Evolutionary conservation across 2,329 filamentous ascomycete species (phyloP).

Genomic region (Esteya vermicola): DNA sequence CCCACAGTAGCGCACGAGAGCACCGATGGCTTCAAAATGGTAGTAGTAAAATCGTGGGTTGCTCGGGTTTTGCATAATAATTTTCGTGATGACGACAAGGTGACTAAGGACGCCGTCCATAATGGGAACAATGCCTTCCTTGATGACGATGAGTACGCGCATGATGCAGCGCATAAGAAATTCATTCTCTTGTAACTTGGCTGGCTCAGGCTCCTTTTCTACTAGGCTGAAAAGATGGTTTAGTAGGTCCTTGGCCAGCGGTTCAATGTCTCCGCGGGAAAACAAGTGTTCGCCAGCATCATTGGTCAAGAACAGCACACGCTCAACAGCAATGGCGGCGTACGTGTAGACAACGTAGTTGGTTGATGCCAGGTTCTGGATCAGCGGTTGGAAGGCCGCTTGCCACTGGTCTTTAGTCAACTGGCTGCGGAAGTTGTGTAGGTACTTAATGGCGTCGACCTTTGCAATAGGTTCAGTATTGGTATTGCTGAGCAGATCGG

Average conservation of each 20-base stretch:
- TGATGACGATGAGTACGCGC: constrained; percentile 89
- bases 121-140: constrained; percentile 61
- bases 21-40: constrained; percentile 88
- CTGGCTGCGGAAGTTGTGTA: constrained; percentile 94
- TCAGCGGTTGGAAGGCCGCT: constrained; percentile 73
- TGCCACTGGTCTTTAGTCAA: constrained; percentile 87
- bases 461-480: constrained; percentile 73
- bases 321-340: constrained; percentile 89
- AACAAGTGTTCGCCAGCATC: constrained; percentile 67
- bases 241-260: constrained; percentile 72
- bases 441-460: constrained; percentile 95
- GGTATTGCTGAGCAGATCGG: constrained; percentile 62
- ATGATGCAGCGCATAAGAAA: constrained; percentile 98
- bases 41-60: constrained; percentile 98
- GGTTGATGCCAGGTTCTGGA: constrained; percentile 75
- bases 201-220: constrained; percentile 66
- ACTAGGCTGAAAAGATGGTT: constrained; percentile 85
- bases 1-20: constrained; percentile 64
- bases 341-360: constrained; percentile 98
- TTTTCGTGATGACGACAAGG: constrained; percentile 75
- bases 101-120: constrained; percentile 69
- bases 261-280: constrained; percentile 60
- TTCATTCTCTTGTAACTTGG: constrained; percentile 97
- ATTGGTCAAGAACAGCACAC: constrained; percentile 72
- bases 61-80: constrained; percentile 89